Evolutionary conservation across 1,284 basidiomycete species (phyloP).

Genomic region (Ustilago bromivora): DNA sequence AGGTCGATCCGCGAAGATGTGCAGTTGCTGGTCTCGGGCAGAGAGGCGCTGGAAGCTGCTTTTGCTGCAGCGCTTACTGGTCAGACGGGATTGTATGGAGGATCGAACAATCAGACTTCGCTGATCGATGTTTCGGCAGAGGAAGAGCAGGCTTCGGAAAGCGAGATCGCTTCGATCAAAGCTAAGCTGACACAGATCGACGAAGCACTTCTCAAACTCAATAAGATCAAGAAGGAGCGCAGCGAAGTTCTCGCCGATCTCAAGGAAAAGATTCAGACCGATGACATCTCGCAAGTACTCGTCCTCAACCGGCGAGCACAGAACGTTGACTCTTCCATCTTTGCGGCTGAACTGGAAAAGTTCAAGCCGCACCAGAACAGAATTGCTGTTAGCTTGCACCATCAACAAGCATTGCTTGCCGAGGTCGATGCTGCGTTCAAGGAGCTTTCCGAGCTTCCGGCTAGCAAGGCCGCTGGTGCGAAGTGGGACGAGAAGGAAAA

Average conservation of each 20-base stretch:
- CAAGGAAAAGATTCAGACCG: conserved; percentile 94
- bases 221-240: conserved; percentile 75
- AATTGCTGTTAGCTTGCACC: conserved; percentile 79
- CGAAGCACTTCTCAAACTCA: conserved; percentile 51
- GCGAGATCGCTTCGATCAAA: conserved; percentile 36
- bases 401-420: conserved; percentile 78
- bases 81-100: conserved; percentile 42
- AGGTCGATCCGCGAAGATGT: conserved; percentile 79
- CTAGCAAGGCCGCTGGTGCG: conserved; percentile 75
- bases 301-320: conserved; percentile 89
- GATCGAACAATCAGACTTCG: conserved; percentile 17
- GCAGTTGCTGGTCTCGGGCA: conserved; percentile 74
- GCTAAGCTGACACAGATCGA: conserved; percentile 55
- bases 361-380: conserved; percentile 90
- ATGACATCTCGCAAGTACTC: conserved; percentile 95
- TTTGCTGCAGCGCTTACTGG: conserved; percentile 74
- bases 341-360: conserved; percentile 93
- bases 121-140: conserved; percentile 55
- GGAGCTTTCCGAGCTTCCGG: conserved; percentile 36
- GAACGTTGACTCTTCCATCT: conserved; percentile 85
- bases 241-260: conserved; percentile 89
- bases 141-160: conserved; percentile 47
- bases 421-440: conserved; percentile 50
- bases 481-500: conserved; percentile 82
- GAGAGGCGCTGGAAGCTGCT: conserved; percentile 77